Evolutionary conservation across 345 rosid genomes (phyloP).

Genomic region (Mercurialis annua): DNA sequence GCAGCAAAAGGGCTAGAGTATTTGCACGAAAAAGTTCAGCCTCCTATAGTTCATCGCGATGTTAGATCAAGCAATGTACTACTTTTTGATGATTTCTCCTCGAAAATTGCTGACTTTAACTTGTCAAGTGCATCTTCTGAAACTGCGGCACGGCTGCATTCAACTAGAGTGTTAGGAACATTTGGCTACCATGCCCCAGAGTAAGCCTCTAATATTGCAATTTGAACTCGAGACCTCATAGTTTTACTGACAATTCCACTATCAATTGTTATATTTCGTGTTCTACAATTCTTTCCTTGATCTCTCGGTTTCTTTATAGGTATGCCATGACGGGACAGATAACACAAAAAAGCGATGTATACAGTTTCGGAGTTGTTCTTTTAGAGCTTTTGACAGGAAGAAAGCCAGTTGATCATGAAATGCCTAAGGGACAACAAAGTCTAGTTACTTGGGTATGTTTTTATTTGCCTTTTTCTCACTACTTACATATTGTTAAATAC

Average conservation of each 20-base stretch:
- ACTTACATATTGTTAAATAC: neutral
- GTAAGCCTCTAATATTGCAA: too few species aligned
- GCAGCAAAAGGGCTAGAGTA: slow-evolving; percentile 94
- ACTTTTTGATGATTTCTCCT: slow-evolving; percentile 64
- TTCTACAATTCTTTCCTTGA: neutral
- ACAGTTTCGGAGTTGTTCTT: slow-evolving; percentile 98
- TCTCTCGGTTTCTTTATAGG: slow-evolving; percentile 37
- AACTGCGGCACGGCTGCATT: slow-evolving; percentile 86
- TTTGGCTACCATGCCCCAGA: slow-evolving; percentile 99
- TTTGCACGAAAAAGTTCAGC: slow-evolving; percentile 93
- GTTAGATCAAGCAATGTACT: slow-evolving; percentile 95
- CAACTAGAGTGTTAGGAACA: slow-evolving; percentile 96
- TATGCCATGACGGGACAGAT: slow-evolving; percentile 99
- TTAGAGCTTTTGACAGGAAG: slow-evolving; percentile 93
- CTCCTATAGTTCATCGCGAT: slow-evolving; percentile 87
- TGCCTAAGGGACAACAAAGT: slow-evolving; percentile 99
- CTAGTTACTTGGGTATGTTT: slow-evolving; percentile 92
- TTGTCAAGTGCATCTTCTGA: slow-evolving; percentile 84
- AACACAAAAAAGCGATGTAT: slow-evolving; percentile 95
- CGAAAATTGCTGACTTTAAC: slow-evolving; percentile 95
- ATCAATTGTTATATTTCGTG: too few species aligned
- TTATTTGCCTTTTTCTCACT: neutral
- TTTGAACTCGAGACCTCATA: too few species aligned
- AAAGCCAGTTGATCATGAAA: slow-evolving; percentile 97
- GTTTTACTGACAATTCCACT: too few species aligned